Evolutionary conservation across 2,329 filamentous ascomycete genomes (phyloP), one percentile per base, ranked within the genome.

Genomic region (Teratosphaeriaceae sp.): DNA sequence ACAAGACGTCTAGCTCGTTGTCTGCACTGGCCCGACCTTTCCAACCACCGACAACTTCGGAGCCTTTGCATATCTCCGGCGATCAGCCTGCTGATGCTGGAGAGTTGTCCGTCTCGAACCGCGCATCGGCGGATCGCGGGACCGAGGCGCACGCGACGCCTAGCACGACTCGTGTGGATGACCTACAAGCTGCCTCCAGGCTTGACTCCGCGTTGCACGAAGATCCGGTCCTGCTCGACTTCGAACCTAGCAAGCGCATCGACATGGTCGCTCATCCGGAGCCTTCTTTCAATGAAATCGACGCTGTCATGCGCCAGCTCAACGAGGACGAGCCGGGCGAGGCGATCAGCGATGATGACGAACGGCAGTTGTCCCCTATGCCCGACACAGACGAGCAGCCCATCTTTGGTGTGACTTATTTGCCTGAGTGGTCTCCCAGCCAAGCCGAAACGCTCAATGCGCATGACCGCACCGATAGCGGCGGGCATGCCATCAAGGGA

Each of bases 271-370:
- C 50, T 18, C 37, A 46, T 20, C 40, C 49, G 3, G 61, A 71
- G 39, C 67, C 70, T 24, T 72, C 82, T 0, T 86, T 86, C 54
- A 83, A 90, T 53, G 88, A 96, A 59, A 89, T 96, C 56, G 89
- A 96, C 68, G 87, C 84, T 34, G 81, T 96, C 40, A 95, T 97
- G 88, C 79, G 83, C 51, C 84, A 92, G 47, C 76, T 96, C 55
- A 83, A 88, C 55, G 76, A 82, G 45, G 78, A 74, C 37, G 80
- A 88, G 1, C 80, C 83, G 58, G 82, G 80, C 56, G 60, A 12
- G 15, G 44, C 45, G 20, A 37, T 40, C 16, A 38, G 41, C 11
- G 21, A 43, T 60, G 59, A 11, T 62, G 16, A 6, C 5, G 22
- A 30, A n/a, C 60, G 42, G 35, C 39, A 15, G 22, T 33, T 44